Conservation (phyloP, 257 asterid species). For the Solanum chilense region DNA sequence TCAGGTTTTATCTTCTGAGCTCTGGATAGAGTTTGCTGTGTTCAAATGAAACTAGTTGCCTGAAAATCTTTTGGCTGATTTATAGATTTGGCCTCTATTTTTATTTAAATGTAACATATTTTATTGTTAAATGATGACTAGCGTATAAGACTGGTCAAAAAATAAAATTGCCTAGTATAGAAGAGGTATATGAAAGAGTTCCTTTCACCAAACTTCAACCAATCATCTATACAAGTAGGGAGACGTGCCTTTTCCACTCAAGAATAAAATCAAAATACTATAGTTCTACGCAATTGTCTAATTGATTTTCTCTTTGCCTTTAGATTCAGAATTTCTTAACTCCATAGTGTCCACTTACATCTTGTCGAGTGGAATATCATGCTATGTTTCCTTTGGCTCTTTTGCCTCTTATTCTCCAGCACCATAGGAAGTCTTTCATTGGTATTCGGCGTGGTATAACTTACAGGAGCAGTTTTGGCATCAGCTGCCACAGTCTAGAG, state of each 20-base stretch:
- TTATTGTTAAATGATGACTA: neutral
- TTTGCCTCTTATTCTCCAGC: neutral
- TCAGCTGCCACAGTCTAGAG: neutral
- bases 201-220: neutral
- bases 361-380: neutral
- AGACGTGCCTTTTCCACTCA: neutral
- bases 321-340: neutral
- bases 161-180: neutral
- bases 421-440: neutral
- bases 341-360: neutral
- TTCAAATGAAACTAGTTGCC: neutral
- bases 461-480: neutral
- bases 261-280: neutral
- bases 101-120: neutral
- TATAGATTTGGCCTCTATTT: neutral
- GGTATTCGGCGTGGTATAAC: neutral
- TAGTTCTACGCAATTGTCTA: neutral
- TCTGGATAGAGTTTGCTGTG: neutral
- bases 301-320: neutral
- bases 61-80: neutral
- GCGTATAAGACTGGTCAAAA: neutral
- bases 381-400: neutral
- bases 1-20: neutral
- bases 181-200: neutral
- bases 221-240: neutral